phyloP scores from a whole-genome alignment of 2,329 filamentous ascomycete genomes.

The Thermomyces lanuginosus region DNA sequence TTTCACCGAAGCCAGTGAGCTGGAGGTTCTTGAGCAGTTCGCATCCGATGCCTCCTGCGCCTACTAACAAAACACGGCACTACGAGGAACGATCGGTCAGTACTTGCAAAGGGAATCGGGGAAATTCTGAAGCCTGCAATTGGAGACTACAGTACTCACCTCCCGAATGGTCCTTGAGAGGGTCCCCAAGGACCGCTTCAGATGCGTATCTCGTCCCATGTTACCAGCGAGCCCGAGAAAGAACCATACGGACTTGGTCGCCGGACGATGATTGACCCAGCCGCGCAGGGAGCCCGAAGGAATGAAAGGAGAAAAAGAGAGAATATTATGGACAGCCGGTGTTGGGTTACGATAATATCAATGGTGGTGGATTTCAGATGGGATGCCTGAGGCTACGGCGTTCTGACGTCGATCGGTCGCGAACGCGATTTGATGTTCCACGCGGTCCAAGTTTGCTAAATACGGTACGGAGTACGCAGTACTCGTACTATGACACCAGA shows the following conservation, averaged over 20 bases:
- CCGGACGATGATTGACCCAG: background rate
- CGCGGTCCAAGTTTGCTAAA: too few relatives aligned
- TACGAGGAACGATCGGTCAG: conserved; percentile 24
- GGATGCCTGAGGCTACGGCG: too few relatives aligned
- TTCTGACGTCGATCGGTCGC: too few relatives aligned
- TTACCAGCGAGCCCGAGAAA: too few relatives aligned
- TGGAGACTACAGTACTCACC: too few relatives aligned
- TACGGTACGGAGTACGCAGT: too few relatives aligned
- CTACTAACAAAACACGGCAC: conserved; percentile 83
- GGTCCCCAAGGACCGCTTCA: conserved; percentile 29
- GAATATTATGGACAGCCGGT: background rate
- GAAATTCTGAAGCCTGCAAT: too few relatives aligned
- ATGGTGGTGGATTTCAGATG: too few relatives aligned
- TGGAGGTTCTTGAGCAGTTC: conserved; percentile 95
- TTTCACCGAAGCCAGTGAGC: conserved; percentile 76
- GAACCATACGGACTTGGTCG: background rate
- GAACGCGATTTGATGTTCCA: too few relatives aligned
- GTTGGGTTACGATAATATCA: too few relatives aligned
- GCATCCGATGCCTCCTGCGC: conserved; percentile 92
- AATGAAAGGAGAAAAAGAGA: background rate
- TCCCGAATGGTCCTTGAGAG: conserved; percentile 25
- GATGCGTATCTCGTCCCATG: conserved; percentile 27
- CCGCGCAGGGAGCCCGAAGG: too few relatives aligned
- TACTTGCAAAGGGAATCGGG: background rate
- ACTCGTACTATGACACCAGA: too few relatives aligned